Percentiles rank a stretch among this genome's conserved stretches.
phyloP scores from a whole-genome alignment of 352 stramenopile genomes.

The Globisporangium acanthophoron region DNA sequence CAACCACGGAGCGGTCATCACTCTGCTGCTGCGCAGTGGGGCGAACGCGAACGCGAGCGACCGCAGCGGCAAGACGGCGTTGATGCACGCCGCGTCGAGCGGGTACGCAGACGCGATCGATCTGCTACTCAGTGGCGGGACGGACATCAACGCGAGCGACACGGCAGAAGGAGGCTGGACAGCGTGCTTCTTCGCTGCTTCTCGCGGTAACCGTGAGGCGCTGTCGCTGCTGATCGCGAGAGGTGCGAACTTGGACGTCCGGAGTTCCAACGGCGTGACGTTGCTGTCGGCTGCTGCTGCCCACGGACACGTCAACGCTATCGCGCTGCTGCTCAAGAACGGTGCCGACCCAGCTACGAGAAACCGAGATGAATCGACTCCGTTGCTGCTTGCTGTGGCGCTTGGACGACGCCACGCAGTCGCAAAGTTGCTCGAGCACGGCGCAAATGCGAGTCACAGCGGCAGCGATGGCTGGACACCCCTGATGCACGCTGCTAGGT shows the following conservation, averaged over 20 bases:
- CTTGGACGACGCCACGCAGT: not conserved
- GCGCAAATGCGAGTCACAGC: not conserved
- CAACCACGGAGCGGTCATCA: not conserved
- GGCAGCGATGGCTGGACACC: slow-evolving; percentile 1
- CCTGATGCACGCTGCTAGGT: slow-evolving; percentile 2
- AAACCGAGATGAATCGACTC: not conserved
- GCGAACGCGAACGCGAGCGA: slow-evolving; percentile 2
- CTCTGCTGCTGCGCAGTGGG: not conserved
- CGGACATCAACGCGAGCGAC: not conserved
- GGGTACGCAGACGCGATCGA: not conserved
- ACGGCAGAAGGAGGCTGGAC: not conserved
- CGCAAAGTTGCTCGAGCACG: slow-evolving; percentile 1
- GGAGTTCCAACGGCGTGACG: not conserved
- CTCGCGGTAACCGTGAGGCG: slow-evolving; percentile 4
- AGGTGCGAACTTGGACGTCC: not conserved
- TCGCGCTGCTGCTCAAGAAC: slow-evolving; percentile 5
- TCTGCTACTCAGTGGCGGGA: not conserved
- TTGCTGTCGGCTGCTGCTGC: slow-evolving; percentile 1
- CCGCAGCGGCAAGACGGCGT: slow-evolving; percentile 1
- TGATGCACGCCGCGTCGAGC: slow-evolving; percentile 3
- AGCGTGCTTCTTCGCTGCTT: slow-evolving; percentile 1
- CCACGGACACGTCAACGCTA: not conserved
- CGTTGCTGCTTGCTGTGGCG: slow-evolving; percentile 1
- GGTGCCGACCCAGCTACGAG: not conserved
- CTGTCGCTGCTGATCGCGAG: slow-evolving; percentile 1